Conservation (phyloP, 495 filamentous ascomycete genomes). For the Hyaloscypha finlandica region DNA sequence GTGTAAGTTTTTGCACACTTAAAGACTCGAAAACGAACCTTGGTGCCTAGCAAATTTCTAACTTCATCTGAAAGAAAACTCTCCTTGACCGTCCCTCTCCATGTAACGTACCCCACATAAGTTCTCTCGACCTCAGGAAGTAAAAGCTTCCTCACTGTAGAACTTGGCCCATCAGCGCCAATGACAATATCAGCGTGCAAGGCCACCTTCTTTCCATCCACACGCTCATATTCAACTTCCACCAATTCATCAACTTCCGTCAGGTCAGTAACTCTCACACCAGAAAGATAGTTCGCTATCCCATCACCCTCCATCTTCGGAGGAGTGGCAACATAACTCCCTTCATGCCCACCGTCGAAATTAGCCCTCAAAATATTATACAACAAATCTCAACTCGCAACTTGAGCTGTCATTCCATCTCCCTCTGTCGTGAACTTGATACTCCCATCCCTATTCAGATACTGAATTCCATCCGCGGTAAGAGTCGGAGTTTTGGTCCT, state of each 20-base stretch:
- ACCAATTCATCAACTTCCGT: slow-evolving; percentile 36
- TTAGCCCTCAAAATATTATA: slow-evolving; percentile 57
- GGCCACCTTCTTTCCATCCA: slow-evolving; percentile 37
- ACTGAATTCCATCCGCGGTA: slow-evolving; percentile 26
- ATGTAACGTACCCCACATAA: slow-evolving; percentile 59
- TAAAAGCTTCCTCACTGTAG: slow-evolving; percentile 50
- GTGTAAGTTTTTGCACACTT: background rate
- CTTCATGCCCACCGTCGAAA: slow-evolving; percentile 51
- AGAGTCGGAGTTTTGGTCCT: slow-evolving; percentile 42
- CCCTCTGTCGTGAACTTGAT: slow-evolving; percentile 38
- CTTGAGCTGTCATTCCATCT: slow-evolving; percentile 18
- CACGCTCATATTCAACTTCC: slow-evolving; percentile 21
- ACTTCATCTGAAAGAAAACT: slow-evolving; percentile 35
- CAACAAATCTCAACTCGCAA: slow-evolving; percentile 48
- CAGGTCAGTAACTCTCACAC: slow-evolving; percentile 47
- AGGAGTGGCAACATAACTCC: slow-evolving; percentile 46
- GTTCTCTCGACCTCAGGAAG: slow-evolving; percentile 46
- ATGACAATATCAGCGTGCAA: slow-evolving; percentile 49
- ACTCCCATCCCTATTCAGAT: slow-evolving; percentile 11
- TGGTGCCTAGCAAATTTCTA: slow-evolving; percentile 30
- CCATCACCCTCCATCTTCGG: slow-evolving; percentile 38
- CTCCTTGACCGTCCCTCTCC: slow-evolving; percentile 54
- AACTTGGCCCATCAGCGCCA: slow-evolving; percentile 58
- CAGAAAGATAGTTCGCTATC: slow-evolving; percentile 46
- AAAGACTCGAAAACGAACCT: slow-evolving; percentile 1